Evolutionary conservation across 139 green algal genomes (phyloP), one percentile per base, ranked within the genome.

Genomic region (Gonium pectorale): DNA sequence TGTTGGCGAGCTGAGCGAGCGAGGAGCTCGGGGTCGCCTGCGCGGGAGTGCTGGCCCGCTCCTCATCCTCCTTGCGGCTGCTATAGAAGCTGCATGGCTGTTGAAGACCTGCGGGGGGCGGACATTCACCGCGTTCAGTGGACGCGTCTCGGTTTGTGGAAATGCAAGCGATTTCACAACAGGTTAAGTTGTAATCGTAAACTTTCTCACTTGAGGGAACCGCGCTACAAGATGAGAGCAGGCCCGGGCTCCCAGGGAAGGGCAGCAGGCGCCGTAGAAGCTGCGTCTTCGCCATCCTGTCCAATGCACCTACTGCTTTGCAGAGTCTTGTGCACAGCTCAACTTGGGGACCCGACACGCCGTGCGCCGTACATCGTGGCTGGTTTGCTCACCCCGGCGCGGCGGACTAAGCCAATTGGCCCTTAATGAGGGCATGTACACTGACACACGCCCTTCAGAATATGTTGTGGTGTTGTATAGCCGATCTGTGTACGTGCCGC

Each of bases 221-320:
- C 31, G 44, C 62, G 26, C 1, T 72, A 9, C 41, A 59, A 8
- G 60, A 62, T 22, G 62, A 35, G 13, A 83, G 33, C 5, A 60
- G 9, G 13, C 77, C 64, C 5, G 62, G 11, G 44, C 43, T 73
- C 33, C 77, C 77, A 6, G 40, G 77, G 31, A 70, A 49, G 29
- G 77, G 77, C 44, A 73, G 77, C 43, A 83, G 22, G 63, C 77
- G 77, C 60, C 62, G 41, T 3, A 83, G 43, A 21, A 83, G 43
- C 77, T 73, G 60, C 41, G 75, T 82, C 75, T n/a, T 40, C 29
- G 75, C 43, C 75, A 82, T 82, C 13, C 1, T 15, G 54, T 22
- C 19, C 8, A 63, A 54, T 54, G n/a, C n/a, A n/a, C n/a, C n/a
- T n/a, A n/a, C n/a, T n/a, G n/a, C n/a, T n/a, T n/a, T n/a, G n/a